Evolutionary conservation across 78 protist species (phyloP), one percentile per base, ranked within the genome.

Genomic region (Chrysochromulina tobinii): DNA sequence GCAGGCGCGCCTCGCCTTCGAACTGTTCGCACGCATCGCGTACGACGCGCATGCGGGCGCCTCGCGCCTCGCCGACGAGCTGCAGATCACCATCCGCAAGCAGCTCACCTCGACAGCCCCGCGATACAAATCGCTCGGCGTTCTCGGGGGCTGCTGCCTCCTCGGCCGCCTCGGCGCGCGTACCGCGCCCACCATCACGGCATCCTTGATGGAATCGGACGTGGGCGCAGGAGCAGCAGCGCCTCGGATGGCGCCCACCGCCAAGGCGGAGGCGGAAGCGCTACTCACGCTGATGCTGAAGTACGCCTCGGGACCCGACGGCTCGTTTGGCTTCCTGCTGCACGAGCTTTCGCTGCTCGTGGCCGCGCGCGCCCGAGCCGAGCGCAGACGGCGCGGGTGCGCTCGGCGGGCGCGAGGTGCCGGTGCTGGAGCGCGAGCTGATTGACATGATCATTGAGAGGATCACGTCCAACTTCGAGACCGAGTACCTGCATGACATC

Each of bases 1-100:
- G 51, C 79, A 69, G 79, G 79, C 79, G 50, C 79, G 79, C 11
- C 79, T 69, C 51, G 79, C 79, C 51, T 69, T 69, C 79, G 79
- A 69, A 51, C 79, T 69, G 51, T 69, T 69, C 79, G 79, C 79
- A 1, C 27, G 79, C 23, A 27, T 69, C 50, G 79, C 79, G 27
- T 69, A 69, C 79, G 79, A 69, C 51, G 79, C 79, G 51, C 54
- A 27, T 14, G 27, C 11, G 23, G 7, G 72, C n/a, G 79, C 23
- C 27, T 69, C 79, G 50, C 79, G 79, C 14, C 51, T 69, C 23
- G 14, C 79, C 27, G 79, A 69, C 51, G 79, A 69, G 79, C 51
- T 69, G 23, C 79, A n/a, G 51, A 69, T 69, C 79, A 69, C 79
- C 11, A 69, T 69, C 51, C 79, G 79, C 27, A 69, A 69, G 79